These are phyloP conservation scores for Cystobasidium onofrii DNA, from an alignment of 768 basidiomycete genomes.

Conservation along the genomic window DNA sequence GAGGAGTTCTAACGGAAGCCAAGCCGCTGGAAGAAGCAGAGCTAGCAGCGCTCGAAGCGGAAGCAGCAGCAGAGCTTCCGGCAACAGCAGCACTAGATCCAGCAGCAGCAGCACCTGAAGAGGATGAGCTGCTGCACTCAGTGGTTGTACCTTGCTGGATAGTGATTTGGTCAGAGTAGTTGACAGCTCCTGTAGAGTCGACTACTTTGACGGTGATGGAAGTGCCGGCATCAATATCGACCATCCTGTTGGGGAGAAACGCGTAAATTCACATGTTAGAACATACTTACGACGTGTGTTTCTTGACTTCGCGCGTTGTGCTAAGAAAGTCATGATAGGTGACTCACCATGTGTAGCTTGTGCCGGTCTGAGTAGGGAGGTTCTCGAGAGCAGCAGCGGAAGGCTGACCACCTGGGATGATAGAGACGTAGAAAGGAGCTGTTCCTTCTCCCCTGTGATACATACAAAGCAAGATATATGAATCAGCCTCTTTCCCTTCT, in stretches of 20 bases:
- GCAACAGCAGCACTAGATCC: constrained; percentile 32
- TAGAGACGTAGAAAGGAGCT: constrained; percentile 33
- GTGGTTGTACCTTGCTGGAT: constrained; percentile 42
- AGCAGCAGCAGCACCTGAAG: constrained; percentile 23
- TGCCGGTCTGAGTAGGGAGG: constrained; percentile 10
- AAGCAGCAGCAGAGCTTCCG: constrained; percentile 26
- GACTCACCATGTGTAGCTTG: constrained; percentile 17
- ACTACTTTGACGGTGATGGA: constrained; percentile 37
- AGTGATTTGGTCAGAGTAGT: constrained; percentile 38
- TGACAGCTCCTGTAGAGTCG: constrained; percentile 42
- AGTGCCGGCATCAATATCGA: constrained; percentile 12
- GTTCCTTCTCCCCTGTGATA: constrained; percentile 18
- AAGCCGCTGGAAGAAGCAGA: neutral
- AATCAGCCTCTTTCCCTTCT: neutral
- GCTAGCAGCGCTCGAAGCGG: constrained; percentile 2
- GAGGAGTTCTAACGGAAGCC: neutral
- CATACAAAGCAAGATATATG: neutral
- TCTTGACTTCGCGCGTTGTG: neutral
- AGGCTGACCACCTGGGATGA: constrained; percentile 34
- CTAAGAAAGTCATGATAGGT: neutral
- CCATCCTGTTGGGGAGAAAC: constrained; percentile 17
- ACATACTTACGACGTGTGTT: too few species aligned
- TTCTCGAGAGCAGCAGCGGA: constrained; percentile 30
- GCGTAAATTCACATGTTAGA: too few species aligned
- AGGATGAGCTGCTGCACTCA: constrained; percentile 36